phyloP scores from a whole-genome alignment of 768 basidiomycete genomes.

The Russula virescens region DNA sequence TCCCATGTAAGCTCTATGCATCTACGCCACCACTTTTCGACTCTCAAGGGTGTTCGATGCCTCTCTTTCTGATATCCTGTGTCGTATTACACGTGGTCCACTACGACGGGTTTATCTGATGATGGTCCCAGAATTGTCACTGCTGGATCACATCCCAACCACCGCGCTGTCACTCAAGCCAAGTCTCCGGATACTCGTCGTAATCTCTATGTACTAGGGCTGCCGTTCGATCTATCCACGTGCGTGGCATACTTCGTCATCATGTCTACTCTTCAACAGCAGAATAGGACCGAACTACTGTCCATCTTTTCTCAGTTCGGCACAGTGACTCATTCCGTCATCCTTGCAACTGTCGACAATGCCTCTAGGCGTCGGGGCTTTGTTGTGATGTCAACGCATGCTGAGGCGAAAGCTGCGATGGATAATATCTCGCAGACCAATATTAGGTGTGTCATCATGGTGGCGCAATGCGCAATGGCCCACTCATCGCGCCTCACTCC shows the following conservation, averaged over 20 bases:
- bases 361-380: conserved; percentile 80
- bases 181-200: conserved; percentile 49
- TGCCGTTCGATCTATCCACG: conserved; percentile 80
- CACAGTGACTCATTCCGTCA: conserved; percentile 67
- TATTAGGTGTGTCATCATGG: conserved; percentile 49
- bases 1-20: conserved; percentile 44
- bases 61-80: neutral
- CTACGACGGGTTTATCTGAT: neutral
- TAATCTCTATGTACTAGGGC: conserved; percentile 79
- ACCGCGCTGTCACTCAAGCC: conserved; percentile 25
- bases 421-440: conserved; percentile 57
- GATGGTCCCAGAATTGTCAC: conserved; percentile 27
- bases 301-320: conserved; percentile 60
- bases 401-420: conserved; percentile 69
- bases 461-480: neutral
- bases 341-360: conserved; percentile 78
- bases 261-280: neutral
- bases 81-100: neutral
- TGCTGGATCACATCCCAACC: conserved; percentile 17
- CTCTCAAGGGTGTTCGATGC: neutral
- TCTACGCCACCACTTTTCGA: neutral
- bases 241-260: conserved; percentile 31
- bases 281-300: conserved; percentile 47
- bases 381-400: conserved; percentile 70
- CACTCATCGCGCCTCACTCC: neutral